Evolutionary conservation across 345 rosid species (phyloP), one percentile per base, ranked within the genome.

Genomic region (Adansonia digitata): DNA sequence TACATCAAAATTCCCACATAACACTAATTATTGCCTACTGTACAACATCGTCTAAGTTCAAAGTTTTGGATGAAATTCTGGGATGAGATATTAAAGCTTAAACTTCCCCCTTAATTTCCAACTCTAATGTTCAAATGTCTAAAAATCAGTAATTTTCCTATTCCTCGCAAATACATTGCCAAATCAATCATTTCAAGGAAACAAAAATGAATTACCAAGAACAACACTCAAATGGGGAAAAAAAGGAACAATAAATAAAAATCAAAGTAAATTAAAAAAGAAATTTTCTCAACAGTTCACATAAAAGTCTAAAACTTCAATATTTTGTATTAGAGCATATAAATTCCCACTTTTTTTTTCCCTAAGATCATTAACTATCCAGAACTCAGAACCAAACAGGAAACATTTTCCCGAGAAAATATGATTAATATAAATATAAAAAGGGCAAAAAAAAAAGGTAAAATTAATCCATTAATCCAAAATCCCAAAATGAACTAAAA

Each of bases 131-230:
- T 66, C 71, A 14, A 10, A 40, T 66, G 71, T 22, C 34, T n/a
- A 51, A 69, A 69, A 37, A 42, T n/a, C 35, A 15, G 12, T 2
- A 52, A 71, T 31, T 52, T 18, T 42, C 29, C 35, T 12, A 53
- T 53, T 37, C 63, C 74, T 43, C 46, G 20, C 22, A 51, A 45
- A 29, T 31, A 31, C 15, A 70, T 20, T 35, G 11, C 17, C 43
- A 56, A 46, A n/a, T 46, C 56, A 71, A 71, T 37, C 59, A 71
- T 49, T 53, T 71, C 34, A 69, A 24, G 55, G n/a, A 48, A 48
- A 27, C 39, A 7, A 39, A 22, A 57, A 17, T 1, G 12, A 71
- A 52, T 31, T 5, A 42, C 15, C 43, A 65, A 13, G 39, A 40
- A 11, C 31, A 7, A 1, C 1, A 1, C 3, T 3, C 27, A 4